phyloP scores from a whole-genome alignment of 2,329 filamentous ascomycete genomes.

The Epichloe scottii region DNA sequence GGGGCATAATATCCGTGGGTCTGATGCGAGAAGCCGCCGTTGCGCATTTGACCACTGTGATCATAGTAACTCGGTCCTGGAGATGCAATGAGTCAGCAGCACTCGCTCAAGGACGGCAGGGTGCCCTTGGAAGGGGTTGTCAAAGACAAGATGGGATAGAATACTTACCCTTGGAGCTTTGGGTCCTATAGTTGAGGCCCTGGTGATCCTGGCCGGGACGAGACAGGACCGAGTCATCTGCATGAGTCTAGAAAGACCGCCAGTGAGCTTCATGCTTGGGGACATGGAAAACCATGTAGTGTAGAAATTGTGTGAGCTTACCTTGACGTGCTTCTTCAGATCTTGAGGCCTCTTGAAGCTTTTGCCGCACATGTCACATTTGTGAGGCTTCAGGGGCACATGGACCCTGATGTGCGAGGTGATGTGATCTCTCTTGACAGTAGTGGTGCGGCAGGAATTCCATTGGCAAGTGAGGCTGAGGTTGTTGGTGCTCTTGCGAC shows the following conservation, averaged over 20 bases:
- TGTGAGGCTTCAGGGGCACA: slow-evolving; percentile 97
- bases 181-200: slow-evolving; percentile 42
- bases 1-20: slow-evolving; percentile 47
- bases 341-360: slow-evolving; percentile 98
- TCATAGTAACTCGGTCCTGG: slow-evolving; percentile 50
- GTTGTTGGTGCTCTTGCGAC: slow-evolving; percentile 98
- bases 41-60: slow-evolving; percentile 51
- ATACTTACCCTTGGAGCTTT: slow-evolving; percentile 38
- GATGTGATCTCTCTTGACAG: slow-evolving; percentile 97
- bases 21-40: slow-evolving; percentile 43
- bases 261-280: slow-evolving; percentile 11
- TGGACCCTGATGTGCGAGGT: slow-evolving; percentile 98
- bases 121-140: slow-evolving; percentile 7
- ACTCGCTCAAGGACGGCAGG: neutral
- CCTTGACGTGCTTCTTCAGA: slow-evolving; percentile 97
- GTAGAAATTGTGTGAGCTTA: slow-evolving; percentile 16
- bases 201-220: slow-evolving; percentile 39
- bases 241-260: slow-evolving; percentile 52
- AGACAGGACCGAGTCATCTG: slow-evolving; percentile 75
- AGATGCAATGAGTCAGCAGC: slow-evolving; percentile 13
- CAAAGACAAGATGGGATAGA: neutral
- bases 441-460: slow-evolving; percentile 91
- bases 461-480: slow-evolving; percentile 94
- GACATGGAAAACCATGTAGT: neutral
- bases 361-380: slow-evolving; percentile 97